phyloP scores from a whole-genome alignment of 345 rosid genomes.

The Luvunga scandens region DNA sequence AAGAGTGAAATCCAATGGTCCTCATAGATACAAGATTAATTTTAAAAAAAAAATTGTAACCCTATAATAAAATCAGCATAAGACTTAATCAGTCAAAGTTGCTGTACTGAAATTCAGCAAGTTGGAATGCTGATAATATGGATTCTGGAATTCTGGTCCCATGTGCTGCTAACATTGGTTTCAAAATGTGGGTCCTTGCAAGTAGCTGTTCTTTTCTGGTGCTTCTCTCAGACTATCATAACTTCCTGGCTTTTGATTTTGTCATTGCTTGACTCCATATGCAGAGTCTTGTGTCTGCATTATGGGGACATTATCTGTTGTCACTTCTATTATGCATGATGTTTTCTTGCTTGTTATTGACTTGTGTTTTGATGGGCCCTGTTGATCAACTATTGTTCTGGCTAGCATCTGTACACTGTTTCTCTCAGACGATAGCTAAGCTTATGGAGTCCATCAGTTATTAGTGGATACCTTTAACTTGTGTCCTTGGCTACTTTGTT shows the following conservation, averaged over 20 bases:
- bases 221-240: neutral
- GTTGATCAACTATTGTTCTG: neutral
- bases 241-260: neutral
- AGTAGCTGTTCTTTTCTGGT: neutral
- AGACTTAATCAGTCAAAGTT: neutral
- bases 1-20: no score
- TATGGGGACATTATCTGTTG: neutral
- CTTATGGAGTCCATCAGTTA: neutral
- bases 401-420: neutral
- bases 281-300: neutral
- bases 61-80: neutral
- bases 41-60: neutral
- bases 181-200: neutral
- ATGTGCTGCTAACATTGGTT: neutral
- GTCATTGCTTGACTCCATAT: neutral
- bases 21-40: no score
- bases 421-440: neutral
- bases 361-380: neutral
- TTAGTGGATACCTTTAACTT: neutral
- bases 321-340: neutral
- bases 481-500: neutral
- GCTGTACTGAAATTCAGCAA: neutral
- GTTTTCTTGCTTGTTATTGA: neutral
- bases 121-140: neutral
- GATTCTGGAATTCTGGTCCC: neutral